A percentile compares a stretch with the other conserved stretches of the same genome.
Conservation (phyloP, 176 grass and related monocot species). For the Alopecurus myosuroides region DNA sequence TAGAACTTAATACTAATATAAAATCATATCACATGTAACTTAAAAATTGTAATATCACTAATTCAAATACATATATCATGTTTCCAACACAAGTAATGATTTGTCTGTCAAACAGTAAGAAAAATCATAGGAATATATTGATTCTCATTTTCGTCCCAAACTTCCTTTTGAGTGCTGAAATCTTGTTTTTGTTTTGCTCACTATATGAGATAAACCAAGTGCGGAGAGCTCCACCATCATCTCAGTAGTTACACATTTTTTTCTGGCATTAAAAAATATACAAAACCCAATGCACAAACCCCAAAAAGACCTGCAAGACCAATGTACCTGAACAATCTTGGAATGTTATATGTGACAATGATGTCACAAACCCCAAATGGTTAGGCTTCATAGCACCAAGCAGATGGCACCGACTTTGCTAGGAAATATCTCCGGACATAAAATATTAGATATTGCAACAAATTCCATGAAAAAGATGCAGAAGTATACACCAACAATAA, state of each 20-base stretch:
- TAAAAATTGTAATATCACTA: no score
- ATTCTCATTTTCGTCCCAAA: neutral
- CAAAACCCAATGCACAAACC: conserved; percentile 31
- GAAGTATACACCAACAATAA: conserved; percentile 44
- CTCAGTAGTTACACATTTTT: conserved; percentile 54
- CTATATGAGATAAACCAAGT: conserved; percentile 20
- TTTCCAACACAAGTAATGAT: no score
- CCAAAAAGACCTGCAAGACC: conserved; percentile 50
- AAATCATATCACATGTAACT: no score
- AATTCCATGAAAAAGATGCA: conserved; percentile 67
- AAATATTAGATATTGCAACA: conserved; percentile 58
- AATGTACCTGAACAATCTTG: conserved; percentile 46
- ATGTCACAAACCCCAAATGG: conserved; percentile 60
- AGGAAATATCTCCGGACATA: conserved; percentile 66
- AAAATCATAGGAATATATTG: neutral
- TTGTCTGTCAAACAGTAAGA: no score
- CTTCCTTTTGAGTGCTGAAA: neutral
- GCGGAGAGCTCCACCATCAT: conserved; percentile 58
- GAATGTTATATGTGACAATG: conserved; percentile 59
- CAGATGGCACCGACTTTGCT: conserved; percentile 49
- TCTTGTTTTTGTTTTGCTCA: neutral
- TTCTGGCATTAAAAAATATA: conserved; percentile 52
- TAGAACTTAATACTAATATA: no score
- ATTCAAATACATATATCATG: no score
- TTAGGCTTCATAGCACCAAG: conserved; percentile 45